A percentile compares a stretch with the other conserved stretches of the same genome.
These are phyloP conservation scores for Chlorella sp. DNA, from an alignment of 139 green algal genomes.

Conservation along the genomic window DNA sequence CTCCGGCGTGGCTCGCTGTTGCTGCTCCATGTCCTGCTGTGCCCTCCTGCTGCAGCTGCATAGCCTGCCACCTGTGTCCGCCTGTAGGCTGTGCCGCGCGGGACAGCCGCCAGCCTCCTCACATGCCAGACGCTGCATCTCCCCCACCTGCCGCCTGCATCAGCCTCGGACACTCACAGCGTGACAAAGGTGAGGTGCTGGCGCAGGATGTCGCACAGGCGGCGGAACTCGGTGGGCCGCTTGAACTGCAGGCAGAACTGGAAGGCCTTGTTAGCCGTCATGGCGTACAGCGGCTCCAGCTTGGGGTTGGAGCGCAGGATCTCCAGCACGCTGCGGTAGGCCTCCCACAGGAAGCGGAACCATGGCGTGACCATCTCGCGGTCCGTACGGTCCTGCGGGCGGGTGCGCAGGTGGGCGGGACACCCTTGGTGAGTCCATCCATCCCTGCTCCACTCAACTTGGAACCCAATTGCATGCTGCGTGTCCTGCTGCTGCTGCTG, in stretches of 20 bases:
- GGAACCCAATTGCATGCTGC: no score
- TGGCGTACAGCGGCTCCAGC: constrained; percentile 93
- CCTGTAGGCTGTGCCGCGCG: no score
- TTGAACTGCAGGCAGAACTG: constrained; percentile 96
- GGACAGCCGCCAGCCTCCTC: no score
- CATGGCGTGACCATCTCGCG: constrained; percentile 96
- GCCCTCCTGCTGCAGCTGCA: no score
- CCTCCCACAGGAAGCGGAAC: constrained; percentile 99
- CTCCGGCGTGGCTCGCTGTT: no score
- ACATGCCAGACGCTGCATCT: no score
- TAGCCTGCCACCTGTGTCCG: no score
- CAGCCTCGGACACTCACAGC: no score
- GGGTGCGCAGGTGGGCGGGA: background rate
- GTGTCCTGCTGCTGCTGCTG: no score
- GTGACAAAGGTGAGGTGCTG: constrained; percentile 94
- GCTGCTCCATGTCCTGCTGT: no score
- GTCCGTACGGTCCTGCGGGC: constrained; percentile 89
- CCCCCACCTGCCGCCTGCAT: no score
- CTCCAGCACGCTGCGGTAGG: constrained; percentile 92
- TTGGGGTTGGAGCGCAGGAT: constrained; percentile 97
- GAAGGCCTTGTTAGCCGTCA: constrained; percentile 73
- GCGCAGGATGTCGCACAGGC: constrained; percentile 97
- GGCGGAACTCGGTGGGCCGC: constrained; percentile 94
- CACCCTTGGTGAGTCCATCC: background rate
- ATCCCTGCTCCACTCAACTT: no score